Evolutionary conservation across 1,284 basidiomycete species (phyloP).

Genomic region (Heterobasidion annosum): DNA sequence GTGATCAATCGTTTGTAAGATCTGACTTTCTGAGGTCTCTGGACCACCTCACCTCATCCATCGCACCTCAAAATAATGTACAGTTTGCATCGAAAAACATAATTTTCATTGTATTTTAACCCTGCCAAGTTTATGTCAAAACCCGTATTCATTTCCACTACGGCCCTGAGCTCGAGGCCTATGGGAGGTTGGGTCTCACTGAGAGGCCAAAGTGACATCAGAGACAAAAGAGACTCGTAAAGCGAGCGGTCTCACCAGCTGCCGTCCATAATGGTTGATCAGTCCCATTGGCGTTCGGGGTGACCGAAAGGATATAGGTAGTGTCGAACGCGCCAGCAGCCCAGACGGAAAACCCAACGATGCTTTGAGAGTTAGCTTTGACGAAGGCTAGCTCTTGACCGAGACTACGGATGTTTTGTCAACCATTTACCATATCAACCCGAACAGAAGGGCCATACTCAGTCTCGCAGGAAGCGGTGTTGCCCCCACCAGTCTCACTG

Average conservation of each 20-base stretch:
- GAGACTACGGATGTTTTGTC: conserved; percentile 20
- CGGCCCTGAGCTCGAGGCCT: neutral
- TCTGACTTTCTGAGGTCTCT: no score
- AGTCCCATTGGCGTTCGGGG: conserved; percentile 25
- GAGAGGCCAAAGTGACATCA: neutral
- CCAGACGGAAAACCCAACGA: conserved; percentile 45
- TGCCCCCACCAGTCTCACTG: conserved; percentile 51
- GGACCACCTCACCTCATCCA: no score
- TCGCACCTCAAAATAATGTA: no score
- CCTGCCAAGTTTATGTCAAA: no score
- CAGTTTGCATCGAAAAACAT: no score
- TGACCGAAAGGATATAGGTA: conserved; percentile 26
- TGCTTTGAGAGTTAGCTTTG: conserved; percentile 31
- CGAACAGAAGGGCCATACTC: conserved; percentile 18
- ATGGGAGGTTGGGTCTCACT: conserved; percentile 1
- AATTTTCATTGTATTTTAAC: no score
- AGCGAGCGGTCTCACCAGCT: conserved; percentile 15
- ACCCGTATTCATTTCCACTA: no score
- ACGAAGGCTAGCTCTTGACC: conserved; percentile 36
- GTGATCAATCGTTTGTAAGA: no score
- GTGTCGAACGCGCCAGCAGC: conserved; percentile 29
- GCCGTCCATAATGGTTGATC: conserved; percentile 27
- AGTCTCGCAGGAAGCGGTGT: conserved; percentile 38
- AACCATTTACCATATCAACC: neutral
- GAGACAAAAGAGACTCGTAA: neutral